These are phyloP conservation scores for Clonostachys rhizophaga DNA, from an alignment of 2,329 filamentous ascomycete species.

Conservation along the genomic window DNA sequence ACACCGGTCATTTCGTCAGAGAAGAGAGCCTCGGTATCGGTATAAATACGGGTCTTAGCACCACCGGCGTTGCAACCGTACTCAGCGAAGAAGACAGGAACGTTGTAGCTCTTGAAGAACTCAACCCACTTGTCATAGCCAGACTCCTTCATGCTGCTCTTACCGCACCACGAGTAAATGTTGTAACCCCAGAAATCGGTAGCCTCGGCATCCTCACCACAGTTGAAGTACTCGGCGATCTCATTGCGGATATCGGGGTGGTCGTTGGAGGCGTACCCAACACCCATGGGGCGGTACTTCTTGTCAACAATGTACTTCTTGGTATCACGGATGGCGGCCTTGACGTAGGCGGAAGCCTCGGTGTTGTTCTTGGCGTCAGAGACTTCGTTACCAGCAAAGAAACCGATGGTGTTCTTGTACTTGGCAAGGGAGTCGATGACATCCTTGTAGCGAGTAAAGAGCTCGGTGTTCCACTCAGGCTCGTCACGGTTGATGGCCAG, in stretches of 20 bases:
- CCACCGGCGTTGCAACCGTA: slow-evolving; percentile 83
- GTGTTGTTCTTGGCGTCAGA: slow-evolving; percentile 89
- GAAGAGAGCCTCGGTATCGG: slow-evolving; percentile 81
- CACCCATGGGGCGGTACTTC: slow-evolving; percentile 74
- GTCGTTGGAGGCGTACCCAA: slow-evolving; percentile 96
- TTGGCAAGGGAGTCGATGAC: slow-evolving; percentile 78
- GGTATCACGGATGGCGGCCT: slow-evolving; percentile 93
- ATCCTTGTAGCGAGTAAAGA: slow-evolving; percentile 75
- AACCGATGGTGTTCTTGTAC: slow-evolving; percentile 91
- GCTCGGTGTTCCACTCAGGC: slow-evolving; percentile 72
- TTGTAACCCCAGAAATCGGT: slow-evolving; percentile 99
- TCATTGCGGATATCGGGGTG: slow-evolving; percentile 76
- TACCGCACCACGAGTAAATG: slow-evolving; percentile 98
- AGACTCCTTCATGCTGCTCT: slow-evolving; percentile 71
- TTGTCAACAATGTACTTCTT: slow-evolving; percentile 88
- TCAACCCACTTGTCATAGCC: slow-evolving; percentile 78
- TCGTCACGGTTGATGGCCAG: slow-evolving; percentile 80
- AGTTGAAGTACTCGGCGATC: slow-evolving; percentile 93
- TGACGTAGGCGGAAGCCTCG: slow-evolving; percentile 86
- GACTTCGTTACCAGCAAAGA: slow-evolving; percentile 98
- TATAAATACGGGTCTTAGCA: slow-evolving; percentile 68
- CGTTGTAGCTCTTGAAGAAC: slow-evolving; percentile 85
- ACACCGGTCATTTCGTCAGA: slow-evolving; percentile 75
- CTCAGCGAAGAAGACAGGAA: slow-evolving; percentile 97
- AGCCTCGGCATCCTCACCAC: slow-evolving; percentile 56